These are phyloP conservation scores for Aspergillus ibericus DNA, from an alignment of 2,329 filamentous ascomycete species.

Conservation along the genomic window DNA sequence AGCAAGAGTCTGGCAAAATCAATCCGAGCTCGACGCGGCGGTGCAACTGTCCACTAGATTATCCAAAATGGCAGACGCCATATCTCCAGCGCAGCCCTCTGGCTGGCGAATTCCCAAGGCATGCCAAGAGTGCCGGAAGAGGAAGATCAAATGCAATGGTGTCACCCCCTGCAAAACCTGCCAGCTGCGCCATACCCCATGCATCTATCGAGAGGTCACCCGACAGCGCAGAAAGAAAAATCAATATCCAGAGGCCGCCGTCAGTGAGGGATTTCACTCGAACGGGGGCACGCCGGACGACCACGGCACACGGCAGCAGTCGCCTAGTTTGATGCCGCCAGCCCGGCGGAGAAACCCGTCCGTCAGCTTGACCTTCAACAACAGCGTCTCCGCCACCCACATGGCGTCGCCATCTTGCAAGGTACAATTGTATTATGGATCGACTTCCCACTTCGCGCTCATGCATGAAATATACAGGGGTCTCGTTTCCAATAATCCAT, in stretches of 20 bases:
- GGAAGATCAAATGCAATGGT: constrained; percentile 45
- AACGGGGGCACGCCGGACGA: constrained; percentile 16
- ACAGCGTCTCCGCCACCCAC: constrained; percentile 51
- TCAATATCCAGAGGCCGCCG: constrained; percentile 20
- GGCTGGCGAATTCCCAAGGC: constrained; percentile 42
- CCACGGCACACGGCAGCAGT: constrained; percentile 12
- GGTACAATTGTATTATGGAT: constrained; percentile 50
- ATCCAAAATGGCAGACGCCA: constrained; percentile 28
- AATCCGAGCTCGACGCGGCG: not conserved
- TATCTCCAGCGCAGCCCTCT: constrained; percentile 15
- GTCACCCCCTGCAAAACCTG: constrained; percentile 44
- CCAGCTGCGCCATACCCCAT: constrained; percentile 31
- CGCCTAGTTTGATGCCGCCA: constrained; percentile 17
- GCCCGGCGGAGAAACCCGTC: constrained; percentile 19
- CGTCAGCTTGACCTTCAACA: constrained; percentile 35
- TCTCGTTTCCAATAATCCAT: constrained; percentile 25
- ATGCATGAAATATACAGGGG: constrained; percentile 42
- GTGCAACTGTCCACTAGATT: not conserved
- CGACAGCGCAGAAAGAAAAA: constrained; percentile 38
- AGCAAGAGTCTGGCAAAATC: not conserved
- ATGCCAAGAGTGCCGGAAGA: constrained; percentile 43
- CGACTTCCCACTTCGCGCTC: constrained; percentile 49
- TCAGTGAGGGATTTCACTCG: not conserved
- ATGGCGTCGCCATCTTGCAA: constrained; percentile 47
- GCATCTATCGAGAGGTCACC: constrained; percentile 39